These are phyloP conservation scores for Avena sativa DNA, from an alignment of 176 grass and related monocot genomes.

Conservation along the genomic window DNA sequence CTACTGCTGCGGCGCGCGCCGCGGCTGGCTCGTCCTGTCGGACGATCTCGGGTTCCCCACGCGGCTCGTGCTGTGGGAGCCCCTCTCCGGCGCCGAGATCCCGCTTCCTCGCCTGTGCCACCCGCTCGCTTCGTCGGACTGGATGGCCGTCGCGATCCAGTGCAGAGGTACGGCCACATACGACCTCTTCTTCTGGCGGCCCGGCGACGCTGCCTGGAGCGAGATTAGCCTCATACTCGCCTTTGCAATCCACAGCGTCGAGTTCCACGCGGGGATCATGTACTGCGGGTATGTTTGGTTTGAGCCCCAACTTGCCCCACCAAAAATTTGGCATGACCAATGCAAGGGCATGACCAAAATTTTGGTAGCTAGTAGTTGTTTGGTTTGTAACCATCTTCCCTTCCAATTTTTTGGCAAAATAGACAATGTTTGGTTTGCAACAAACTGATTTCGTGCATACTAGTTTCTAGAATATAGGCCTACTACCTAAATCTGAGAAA, in stretches of 20 bases:
- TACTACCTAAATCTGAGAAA: too few species aligned
- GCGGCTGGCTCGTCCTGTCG: neutral
- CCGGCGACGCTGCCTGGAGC: neutral
- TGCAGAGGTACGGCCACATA: neutral
- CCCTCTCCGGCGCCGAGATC: neutral
- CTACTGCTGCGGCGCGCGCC: neutral
- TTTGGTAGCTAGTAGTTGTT: too few species aligned
- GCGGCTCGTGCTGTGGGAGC: slow-evolving; percentile 30
- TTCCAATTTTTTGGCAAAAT: too few species aligned
- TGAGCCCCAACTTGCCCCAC: too few species aligned
- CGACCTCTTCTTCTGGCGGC: neutral
- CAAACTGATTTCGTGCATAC: too few species aligned
- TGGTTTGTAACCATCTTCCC: too few species aligned
- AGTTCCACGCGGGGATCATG: neutral
- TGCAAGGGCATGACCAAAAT: too few species aligned
- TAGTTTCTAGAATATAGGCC: too few species aligned
- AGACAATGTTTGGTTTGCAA: too few species aligned
- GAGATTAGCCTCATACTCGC: neutral
- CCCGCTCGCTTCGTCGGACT: neutral
- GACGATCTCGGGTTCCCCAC: neutral
- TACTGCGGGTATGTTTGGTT: neutral
- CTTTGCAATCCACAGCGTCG: neutral
- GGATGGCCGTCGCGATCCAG: neutral
- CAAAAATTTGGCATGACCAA: too few species aligned
- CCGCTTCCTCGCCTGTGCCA: neutral